phyloP scores from a whole-genome alignment of 768 basidiomycete species.

The Tephrocybe sp. region DNA sequence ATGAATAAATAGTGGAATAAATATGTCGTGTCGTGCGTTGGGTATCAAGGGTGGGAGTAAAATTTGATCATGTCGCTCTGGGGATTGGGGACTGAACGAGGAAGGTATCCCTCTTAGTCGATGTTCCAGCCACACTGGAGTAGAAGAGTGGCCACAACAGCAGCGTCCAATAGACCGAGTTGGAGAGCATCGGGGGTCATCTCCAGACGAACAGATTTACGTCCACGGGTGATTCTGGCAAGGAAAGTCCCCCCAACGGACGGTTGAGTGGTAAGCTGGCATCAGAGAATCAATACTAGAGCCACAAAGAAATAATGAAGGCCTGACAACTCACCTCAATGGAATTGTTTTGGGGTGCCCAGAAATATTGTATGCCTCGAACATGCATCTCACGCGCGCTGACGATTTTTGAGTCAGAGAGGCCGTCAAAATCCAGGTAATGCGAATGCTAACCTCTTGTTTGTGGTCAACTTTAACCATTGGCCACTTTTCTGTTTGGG shows the following conservation, averaged over 20 bases:
- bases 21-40: no score
- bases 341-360: conserved; percentile 50
- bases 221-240: conserved; percentile 43
- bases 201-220: conserved; percentile 46
- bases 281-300: no score
- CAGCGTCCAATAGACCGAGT: neutral
- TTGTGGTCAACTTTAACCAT: conserved; percentile 52
- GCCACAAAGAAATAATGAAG: conserved; percentile 22
- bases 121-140: conserved; percentile 7
- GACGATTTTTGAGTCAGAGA: neutral
- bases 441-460: conserved; percentile 30
- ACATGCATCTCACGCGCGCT: conserved; percentile 51
- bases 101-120: neutral
- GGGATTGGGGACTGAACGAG: no score
- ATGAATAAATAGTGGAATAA: no score
- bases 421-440: neutral
- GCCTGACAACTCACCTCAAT: conserved; percentile 57
- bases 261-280: neutral
- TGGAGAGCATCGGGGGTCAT: conserved; percentile 41
- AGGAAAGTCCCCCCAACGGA: conserved; percentile 31
- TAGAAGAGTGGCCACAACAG: neutral
- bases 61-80: no score
- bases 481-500: conserved; percentile 43
- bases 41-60: no score
- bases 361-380: conserved; percentile 45